phyloP scores from a whole-genome alignment of 2,329 filamentous ascomycete species.

The Colletotrichum sp. region DNA sequence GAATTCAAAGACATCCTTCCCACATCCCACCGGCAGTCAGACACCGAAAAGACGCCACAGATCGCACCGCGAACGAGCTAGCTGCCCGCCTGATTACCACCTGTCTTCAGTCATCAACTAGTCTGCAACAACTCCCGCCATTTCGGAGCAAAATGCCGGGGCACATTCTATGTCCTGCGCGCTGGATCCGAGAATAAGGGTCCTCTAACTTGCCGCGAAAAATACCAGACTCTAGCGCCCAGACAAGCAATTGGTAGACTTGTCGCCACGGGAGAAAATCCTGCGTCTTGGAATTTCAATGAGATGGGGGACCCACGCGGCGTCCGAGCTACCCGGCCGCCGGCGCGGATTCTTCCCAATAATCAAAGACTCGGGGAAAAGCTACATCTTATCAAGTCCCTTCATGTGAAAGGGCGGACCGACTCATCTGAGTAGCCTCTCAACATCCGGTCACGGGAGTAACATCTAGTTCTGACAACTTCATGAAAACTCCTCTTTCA shows the following conservation, averaged over 20 bases:
- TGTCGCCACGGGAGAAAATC: background rate
- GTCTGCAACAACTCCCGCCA: background rate
- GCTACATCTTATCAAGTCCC: background rate
- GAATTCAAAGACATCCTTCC: background rate
- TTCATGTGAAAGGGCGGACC: background rate
- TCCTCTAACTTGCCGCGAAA: background rate
- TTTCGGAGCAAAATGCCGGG: background rate
- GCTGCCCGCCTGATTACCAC: background rate
- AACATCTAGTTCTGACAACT: background rate
- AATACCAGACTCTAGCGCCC: background rate
- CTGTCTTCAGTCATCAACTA: background rate
- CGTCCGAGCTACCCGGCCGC: background rate
- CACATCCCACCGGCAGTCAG: background rate
- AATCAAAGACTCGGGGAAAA: background rate
- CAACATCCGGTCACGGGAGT: background rate
- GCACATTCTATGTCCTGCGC: background rate
- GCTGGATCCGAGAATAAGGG: background rate
- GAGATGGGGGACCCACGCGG: background rate
- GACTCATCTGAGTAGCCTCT: background rate
- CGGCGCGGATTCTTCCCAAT: background rate
- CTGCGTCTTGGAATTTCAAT: background rate
- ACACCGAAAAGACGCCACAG: background rate
- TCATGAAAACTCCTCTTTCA: background rate
- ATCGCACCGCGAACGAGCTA: background rate
- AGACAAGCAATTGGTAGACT: background rate